Base-by-base conservation (phyloP, 352 stramenopile genomes). In the Globisporangium perplexum region DNA sequence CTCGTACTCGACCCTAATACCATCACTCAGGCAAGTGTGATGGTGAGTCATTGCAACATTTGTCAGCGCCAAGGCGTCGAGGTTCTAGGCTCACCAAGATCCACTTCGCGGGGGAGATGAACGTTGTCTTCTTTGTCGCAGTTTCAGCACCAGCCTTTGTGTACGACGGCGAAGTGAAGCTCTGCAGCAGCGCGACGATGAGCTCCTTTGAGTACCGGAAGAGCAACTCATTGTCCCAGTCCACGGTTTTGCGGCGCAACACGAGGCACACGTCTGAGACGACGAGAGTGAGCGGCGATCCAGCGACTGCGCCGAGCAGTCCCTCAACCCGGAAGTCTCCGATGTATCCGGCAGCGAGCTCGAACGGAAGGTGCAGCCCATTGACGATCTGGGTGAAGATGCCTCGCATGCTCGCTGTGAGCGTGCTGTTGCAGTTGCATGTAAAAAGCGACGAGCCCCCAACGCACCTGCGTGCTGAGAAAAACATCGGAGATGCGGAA, bases 151-250 rank as follows among this genome's bases (percentile, higher is more conserved):
- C 70, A 26, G 69, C 77, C 28, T 53, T 66, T 15, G 61, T 39
- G 22, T 55, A 65, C 20, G 50, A 62, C 1, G 55, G 69, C 1
- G 61, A 61, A 26, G 67, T 59, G 6, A 88, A 48, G 39, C 65
- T 72, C 61, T 92, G 82, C 41, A 69, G 65, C 7, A 89, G 63
- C 23, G 78, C 68, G 22, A 90, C 52, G 20, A 84, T 23, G 1
- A 88, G 61, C 30, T 92, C 78, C 39, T 83, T 86, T 10, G 78
- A 65, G 45, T 87, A 86, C n/a, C 81, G 78, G 17, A 86, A 62
- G 36, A 74, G 59, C n/a, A 88, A 59, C 31, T 88, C 82, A 42
- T 88, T 81, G 41, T 74, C 64, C 78, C 78, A 89, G 46, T 83
- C 65, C 7, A 86, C 68, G 7, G 71, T 52, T 39, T 87, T 73